Evolutionary conservation across 108 stramenopile genomes (phyloP).

Genomic region (Skeletonema menzelii): DNA sequence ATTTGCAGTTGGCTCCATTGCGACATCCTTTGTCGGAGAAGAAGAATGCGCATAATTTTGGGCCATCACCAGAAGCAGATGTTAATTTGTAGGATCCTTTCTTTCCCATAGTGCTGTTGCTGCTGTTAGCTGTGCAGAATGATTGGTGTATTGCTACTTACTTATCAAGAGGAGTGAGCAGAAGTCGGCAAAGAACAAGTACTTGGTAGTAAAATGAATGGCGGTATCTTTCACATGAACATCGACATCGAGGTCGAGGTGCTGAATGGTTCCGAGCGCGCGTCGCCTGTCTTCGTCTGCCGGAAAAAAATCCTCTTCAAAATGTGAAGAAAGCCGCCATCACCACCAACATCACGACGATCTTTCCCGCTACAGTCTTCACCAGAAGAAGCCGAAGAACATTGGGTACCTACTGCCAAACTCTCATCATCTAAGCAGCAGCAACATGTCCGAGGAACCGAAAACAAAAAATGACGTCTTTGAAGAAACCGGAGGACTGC

Average conservation of each 20-base stretch:
- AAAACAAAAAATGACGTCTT: slow-evolving; percentile 1
- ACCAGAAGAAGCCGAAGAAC: not conserved
- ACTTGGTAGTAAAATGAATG: no score
- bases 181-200: no score
- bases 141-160: slow-evolving; percentile 1
- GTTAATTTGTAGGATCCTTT: slow-evolving; percentile 72
- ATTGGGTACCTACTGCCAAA: not conserved
- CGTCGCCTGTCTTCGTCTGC: no score
- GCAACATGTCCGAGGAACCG: slow-evolving; percentile 30
- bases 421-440: no score
- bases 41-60: slow-evolving; percentile 75
- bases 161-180: no score
- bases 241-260: no score
- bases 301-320: no score
- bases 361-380: not conserved
- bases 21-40: slow-evolving; percentile 70
- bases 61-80: slow-evolving; percentile 44
- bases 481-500: slow-evolving; percentile 1
- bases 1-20: slow-evolving; percentile 85
- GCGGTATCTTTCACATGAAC: no score
- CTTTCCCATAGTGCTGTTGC: slow-evolving; percentile 35
- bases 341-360: no score
- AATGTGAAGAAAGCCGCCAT: no score
- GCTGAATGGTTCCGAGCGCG: no score
- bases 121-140: not conserved